Evolutionary conservation across 2,329 filamentous ascomycete genomes (phyloP), one percentile per base, ranked within the genome.

Genomic region (Penicillium crustosum): DNA sequence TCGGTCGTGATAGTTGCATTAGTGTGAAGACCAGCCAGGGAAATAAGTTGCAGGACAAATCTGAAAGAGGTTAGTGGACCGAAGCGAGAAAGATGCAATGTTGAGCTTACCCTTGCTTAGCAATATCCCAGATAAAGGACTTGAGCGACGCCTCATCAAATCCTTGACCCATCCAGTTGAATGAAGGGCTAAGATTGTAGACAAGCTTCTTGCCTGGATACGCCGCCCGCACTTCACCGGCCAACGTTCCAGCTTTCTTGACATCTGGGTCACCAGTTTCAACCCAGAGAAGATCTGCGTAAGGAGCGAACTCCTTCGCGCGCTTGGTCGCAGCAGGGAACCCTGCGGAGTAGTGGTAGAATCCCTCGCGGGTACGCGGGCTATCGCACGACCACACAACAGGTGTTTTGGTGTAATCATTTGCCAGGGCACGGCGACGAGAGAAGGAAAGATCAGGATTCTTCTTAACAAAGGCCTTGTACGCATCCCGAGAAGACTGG

Each of bases 131-230:
- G 68, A 99, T 90, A 75, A 99, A 99, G 6, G 86, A 91, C 78
- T 89, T 91, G 55, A 99, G 83, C 6, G 89, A 88, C 60, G 86
- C 87, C 62, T 92, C 86, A 3, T 85, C 88, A 77, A 97, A 99
- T 31, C 93, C 94, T 73, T 97, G 93, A 12, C 87, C 87, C 86
- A 95, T 94, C 94, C 94, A 99, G 82, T 99, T 97, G 83, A 99
- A 99, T 9, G 91, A 96, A 1, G 94, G 94, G 5, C 89, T 93
- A 2, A 99, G 84, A 78, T 99, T 99, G 80, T 99, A 99, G 0
- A 97, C 93, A 25, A 99, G 84, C 36, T 90, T 89, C 83, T 97
- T 97, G 60, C 85, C 86, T 0, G 92, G 91, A 68, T 85, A 81
- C 4, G 78, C 80, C 0, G 79, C 77, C 54, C 89, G 86, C 60